Base-by-base conservation (phyloP, 164 flowering plant species). In the Liquidambar formosana region DNA sequence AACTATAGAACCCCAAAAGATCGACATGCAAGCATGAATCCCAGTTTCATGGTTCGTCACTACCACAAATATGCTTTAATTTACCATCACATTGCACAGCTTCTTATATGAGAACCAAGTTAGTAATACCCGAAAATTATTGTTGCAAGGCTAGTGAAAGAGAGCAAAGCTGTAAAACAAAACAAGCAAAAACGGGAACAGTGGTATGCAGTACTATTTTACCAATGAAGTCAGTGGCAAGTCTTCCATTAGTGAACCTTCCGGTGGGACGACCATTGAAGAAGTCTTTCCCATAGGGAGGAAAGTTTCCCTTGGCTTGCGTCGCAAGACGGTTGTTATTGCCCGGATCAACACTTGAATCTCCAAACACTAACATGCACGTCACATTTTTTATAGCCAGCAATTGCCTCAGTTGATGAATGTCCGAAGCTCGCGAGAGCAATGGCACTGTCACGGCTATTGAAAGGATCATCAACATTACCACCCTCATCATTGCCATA, bases 291-390 rank as follows among this genome's bases (percentile, higher is more conserved):
- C 97, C 97, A 49, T 92, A 88, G 8, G 95, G 95, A 45, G 68
- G 77, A 68, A 84, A 90, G 58, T 92, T 86, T 33, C 84, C 62
- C 77, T 86, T 90, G 57, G 72, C 43, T 0, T 66, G 18, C 1
- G 92, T 89, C 0, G 19, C 10, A 11, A 89, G 80, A 26, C 19
- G 45, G 68, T 88, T 83, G 67, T 91, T 91, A 61, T 91, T 91
- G 0, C 94, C 97, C 3, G 90, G 87, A 77, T 91, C 97, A n/a
- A 89, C 91, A 26, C 78, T 85, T 0, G 97, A 91, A 57, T 89
- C 94, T 14, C 94, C 94, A 18, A 91, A 89, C 3, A 89, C 91
- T 19, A 91, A 51, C 0, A 89, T 28, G 38, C 85, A 68, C 5
- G 86, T 78, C 47, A 83, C 67, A 53, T 85, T 84, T 23, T 73